These are phyloP conservation scores for Cercospora sojina DNA, from an alignment of 2,329 filamentous ascomycete species.

Conservation along the genomic window DNA sequence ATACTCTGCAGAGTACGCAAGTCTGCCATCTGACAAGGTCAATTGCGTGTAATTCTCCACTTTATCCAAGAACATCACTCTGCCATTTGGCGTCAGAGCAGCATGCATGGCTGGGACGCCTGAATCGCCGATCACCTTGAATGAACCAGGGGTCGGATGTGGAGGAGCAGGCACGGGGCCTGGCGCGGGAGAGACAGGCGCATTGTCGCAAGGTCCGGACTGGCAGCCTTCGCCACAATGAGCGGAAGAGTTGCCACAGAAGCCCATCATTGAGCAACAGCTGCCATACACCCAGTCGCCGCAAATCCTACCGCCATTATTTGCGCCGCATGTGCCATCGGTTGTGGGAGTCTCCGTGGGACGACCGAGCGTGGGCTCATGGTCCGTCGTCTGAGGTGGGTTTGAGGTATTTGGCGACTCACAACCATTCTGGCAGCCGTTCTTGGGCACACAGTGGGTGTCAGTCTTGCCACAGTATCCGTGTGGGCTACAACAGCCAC, in stretches of 20 bases:
- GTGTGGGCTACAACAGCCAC: conserved; percentile 42
- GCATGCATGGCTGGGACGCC: conserved; percentile 66
- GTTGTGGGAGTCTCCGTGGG: conserved; percentile 44
- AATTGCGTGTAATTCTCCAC: conserved; percentile 62
- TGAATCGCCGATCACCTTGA: conserved; percentile 54
- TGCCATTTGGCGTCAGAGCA: conserved; percentile 58
- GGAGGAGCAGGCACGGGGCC: conserved; percentile 48
- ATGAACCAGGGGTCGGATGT: conserved; percentile 47
- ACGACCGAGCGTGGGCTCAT: conserved; percentile 33
- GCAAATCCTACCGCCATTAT: conserved; percentile 52
- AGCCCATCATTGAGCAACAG: conserved; percentile 60
- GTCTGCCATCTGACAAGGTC: conserved; percentile 54
- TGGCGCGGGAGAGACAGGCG: conserved; percentile 43
- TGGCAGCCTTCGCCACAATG: conserved; percentile 57
- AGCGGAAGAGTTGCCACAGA: conserved; percentile 47
- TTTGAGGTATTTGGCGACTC: conserved; percentile 23
- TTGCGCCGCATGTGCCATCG: conserved; percentile 56
- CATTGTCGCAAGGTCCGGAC: conserved; percentile 52
- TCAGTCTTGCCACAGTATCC: conserved; percentile 39
- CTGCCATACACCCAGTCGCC: conserved; percentile 53
- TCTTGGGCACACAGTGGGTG: conserved; percentile 32
- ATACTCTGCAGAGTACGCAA: conserved; percentile 61
- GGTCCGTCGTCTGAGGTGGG: conserved; percentile 12
- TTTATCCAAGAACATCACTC: conserved; percentile 62
- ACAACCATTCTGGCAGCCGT: conserved; percentile 46